These are phyloP conservation scores for Dioscorea dumetorum DNA, from an alignment of 106 monocot species.

Conservation along the genomic window DNA sequence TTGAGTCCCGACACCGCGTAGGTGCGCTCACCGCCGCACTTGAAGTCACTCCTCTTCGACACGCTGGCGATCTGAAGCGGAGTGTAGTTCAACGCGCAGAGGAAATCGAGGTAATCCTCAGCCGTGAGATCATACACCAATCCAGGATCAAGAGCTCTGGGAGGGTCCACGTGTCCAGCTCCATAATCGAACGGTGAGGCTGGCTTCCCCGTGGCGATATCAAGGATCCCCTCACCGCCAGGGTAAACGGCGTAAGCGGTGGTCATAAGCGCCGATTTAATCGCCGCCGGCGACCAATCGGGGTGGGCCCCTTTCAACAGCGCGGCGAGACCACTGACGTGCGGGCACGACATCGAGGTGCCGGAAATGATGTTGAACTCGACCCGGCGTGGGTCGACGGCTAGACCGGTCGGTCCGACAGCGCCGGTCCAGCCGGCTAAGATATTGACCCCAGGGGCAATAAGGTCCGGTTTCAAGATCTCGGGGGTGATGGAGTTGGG, in stretches of 20 bases:
- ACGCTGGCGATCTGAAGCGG: constrained; percentile 39
- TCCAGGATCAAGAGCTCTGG: constrained; percentile 68
- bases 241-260: constrained; percentile 60
- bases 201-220: constrained; percentile 47
- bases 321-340: constrained; percentile 90
- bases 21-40: constrained; percentile 30
- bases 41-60: constrained; percentile 21
- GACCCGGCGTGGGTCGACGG: constrained; percentile 44
- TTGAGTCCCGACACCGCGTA: constrained; percentile 55
- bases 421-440: constrained; percentile 83
- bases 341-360: constrained; percentile 99
- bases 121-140: constrained; percentile 70
- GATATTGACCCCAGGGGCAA: constrained; percentile 95
- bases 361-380: constrained; percentile 98
- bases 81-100: constrained; percentile 86
- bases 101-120: constrained; percentile 74
- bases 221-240: constrained; percentile 43
- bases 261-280: constrained; percentile 84
- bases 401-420: constrained; percentile 68
- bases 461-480: constrained; percentile 83
- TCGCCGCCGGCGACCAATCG: constrained; percentile 76
- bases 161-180: constrained; percentile 83
- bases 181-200: constrained; percentile 81
- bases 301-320: constrained; percentile 65
- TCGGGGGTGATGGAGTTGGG: constrained; percentile 75